These are phyloP conservation scores for Aspergillus unguis DNA, from an alignment of 2,329 filamentous ascomycete species.

Conservation along the genomic window DNA sequence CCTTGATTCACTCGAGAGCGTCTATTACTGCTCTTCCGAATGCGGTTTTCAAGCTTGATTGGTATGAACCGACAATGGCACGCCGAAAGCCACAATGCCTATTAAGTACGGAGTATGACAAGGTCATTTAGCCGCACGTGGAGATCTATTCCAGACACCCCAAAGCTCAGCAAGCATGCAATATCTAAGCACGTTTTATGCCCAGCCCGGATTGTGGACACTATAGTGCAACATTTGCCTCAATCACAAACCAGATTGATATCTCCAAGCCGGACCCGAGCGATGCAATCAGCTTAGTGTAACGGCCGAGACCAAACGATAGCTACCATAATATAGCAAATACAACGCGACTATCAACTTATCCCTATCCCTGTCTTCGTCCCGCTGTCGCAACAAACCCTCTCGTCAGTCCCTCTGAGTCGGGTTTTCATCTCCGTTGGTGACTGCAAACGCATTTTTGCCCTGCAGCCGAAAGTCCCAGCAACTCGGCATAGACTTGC, in stretches of 20 bases:
- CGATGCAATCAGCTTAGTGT: conserved; percentile 2
- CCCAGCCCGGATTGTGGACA: neutral
- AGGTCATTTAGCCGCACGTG: neutral
- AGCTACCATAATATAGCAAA: neutral
- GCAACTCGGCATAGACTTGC: neutral
- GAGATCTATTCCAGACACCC: neutral
- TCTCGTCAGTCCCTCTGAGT: neutral
- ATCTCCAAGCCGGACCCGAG: neutral
- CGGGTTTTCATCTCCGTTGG: neutral
- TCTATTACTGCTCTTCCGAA: neutral
- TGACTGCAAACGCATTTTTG: neutral
- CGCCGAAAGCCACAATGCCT: neutral
- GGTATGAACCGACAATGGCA: too few relatives aligned
- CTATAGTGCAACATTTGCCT: neutral
- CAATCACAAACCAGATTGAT: neutral
- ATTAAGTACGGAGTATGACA: neutral
- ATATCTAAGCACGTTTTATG: neutral
- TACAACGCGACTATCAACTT: neutral
- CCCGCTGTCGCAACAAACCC: too few relatives aligned
- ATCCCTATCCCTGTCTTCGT: neutral
- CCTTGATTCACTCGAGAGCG: neutral
- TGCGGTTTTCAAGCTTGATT: too few relatives aligned
- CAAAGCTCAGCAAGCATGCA: neutral
- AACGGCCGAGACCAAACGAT: conserved; percentile 1
- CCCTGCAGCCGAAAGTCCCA: neutral